These are phyloP conservation scores for Exophiala xenobiotica DNA, from an alignment of 2,329 filamentous ascomycete genomes.

Conservation along the genomic window DNA sequence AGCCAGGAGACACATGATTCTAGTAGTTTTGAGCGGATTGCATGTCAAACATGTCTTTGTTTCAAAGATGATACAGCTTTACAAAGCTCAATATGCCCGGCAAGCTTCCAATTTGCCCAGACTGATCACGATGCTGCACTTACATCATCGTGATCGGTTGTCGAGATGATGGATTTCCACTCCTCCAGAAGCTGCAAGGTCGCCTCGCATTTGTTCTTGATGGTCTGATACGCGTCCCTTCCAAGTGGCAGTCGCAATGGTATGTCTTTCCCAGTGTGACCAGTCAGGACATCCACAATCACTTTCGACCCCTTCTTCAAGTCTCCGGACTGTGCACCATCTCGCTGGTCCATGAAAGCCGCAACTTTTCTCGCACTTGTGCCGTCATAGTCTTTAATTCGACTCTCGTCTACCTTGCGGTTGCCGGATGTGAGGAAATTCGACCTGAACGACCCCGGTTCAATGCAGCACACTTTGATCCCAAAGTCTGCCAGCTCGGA, in stretches of 20 bases:
- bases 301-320: background rate
- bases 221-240: background rate
- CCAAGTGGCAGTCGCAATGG: background rate
- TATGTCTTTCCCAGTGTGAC: too few species aligned
- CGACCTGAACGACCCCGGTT: slow-evolving; percentile 33
- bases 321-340: background rate
- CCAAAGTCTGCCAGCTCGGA: slow-evolving; percentile 36
- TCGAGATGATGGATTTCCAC: background rate
- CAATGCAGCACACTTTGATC: slow-evolving; percentile 36
- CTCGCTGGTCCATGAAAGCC: background rate
- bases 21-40: too few species aligned
- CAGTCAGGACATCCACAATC: background rate
- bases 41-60: too few species aligned
- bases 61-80: too few species aligned
- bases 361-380: background rate
- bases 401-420: background rate
- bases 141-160: too few species aligned
- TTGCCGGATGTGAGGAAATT: slow-evolving; percentile 7
- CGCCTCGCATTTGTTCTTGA: too few species aligned
- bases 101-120: too few species aligned
- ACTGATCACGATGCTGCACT: too few species aligned
- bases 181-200: background rate
- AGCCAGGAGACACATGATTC: too few species aligned
- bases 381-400: slow-evolving; percentile 4
- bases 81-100: too few species aligned